A percentile compares a stretch with the other conserved stretches of the same genome.
Evolutionary conservation across 1,139 yeast species (phyloP).

Genomic region (Dujonia santamariae): DNA sequence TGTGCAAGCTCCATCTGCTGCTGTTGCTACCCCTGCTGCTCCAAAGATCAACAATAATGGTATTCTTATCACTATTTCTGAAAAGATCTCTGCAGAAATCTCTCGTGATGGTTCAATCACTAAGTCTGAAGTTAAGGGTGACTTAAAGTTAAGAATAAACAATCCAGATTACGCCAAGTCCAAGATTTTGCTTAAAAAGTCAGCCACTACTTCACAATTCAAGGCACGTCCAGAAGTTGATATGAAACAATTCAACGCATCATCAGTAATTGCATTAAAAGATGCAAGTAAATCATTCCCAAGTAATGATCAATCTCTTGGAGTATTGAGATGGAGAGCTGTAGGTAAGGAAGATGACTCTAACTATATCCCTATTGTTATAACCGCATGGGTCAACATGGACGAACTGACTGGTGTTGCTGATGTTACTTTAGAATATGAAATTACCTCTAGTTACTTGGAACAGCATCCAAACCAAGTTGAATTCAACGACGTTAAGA

Average conservation of each 20-base stretch:
- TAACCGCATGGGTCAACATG: conserved; percentile 83
- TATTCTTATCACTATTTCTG: conserved; percentile 73
- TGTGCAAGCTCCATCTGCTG: conserved; percentile 16
- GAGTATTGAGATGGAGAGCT: conserved; percentile 89
- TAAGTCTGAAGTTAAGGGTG: conserved; percentile 84
- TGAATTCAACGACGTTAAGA: conserved; percentile 45
- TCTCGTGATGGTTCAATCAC: conserved; percentile 80
- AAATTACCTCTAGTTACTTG: conserved; percentile 46
- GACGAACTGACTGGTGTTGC: conserved; percentile 55
- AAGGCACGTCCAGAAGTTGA: conserved; percentile 97
- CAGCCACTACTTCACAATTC: conserved; percentile 54
- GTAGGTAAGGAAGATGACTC: conserved; percentile 59
- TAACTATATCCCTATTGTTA: conserved; percentile 62
- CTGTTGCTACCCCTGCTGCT: conserved; percentile 23
- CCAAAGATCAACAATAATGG: conserved; percentile 63
- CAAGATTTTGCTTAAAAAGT: conserved; percentile 55
- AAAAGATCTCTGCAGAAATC: conserved; percentile 72
- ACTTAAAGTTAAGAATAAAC: conserved; percentile 82
- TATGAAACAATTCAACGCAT: conserved; percentile 59
- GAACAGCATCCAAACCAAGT: conserved; percentile 20
- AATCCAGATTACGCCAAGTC: conserved; percentile 65
- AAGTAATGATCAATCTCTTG: conserved; percentile 82
- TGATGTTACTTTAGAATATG: conserved; percentile 87
- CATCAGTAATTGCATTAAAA: conserved; percentile 65
- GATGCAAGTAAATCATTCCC: conserved; percentile 84